Conservation (phyloP, 495 filamentous ascomycete genomes). For the Aspergillus cavernicola region DNA sequence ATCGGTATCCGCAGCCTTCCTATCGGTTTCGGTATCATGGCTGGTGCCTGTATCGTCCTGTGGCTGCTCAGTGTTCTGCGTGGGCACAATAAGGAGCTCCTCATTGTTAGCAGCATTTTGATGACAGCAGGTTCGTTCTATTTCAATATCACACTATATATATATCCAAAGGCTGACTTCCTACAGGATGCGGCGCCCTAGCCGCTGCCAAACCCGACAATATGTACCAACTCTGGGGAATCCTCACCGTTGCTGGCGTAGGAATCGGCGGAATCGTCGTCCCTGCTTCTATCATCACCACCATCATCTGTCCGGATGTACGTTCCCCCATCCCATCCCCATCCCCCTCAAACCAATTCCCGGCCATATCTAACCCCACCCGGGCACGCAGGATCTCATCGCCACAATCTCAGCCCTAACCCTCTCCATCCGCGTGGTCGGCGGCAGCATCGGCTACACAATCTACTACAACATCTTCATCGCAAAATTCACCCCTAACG, state of each 20-base stretch:
- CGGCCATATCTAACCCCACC: not conserved
- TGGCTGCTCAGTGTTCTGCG: constrained; percentile 55
- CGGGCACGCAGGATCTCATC: constrained; percentile 53
- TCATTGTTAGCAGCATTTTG: constrained; percentile 57
- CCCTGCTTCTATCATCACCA: constrained; percentile 66
- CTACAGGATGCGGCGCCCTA: constrained; percentile 56
- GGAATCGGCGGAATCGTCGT: constrained; percentile 74
- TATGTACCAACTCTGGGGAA: constrained; percentile 55
- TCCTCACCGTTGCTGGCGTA: constrained; percentile 61
- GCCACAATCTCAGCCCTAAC: constrained; percentile 73
- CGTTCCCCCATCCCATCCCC: constrained; percentile 1
- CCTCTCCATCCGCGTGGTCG: constrained; percentile 67
- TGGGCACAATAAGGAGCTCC: constrained; percentile 60
- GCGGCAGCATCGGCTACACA: constrained; percentile 67
- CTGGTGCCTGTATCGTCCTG: constrained; percentile 60
- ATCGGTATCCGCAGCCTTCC: constrained; percentile 65
- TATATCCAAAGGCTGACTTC: constrained; percentile 6
- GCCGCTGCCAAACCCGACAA: constrained; percentile 56
- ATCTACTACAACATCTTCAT: constrained; percentile 76
- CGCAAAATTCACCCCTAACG: constrained; percentile 56
- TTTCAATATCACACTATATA: not conserved
- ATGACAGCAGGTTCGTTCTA: constrained; percentile 60
- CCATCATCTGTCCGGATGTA: constrained; percentile 67
- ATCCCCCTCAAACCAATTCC: not conserved
- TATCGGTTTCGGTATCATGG: constrained; percentile 60